Evolutionary conservation across 2,329 filamentous ascomycete genomes (phyloP), one percentile per base, ranked within the genome.

Genomic region (Thermomyces lanuginosus): DNA sequence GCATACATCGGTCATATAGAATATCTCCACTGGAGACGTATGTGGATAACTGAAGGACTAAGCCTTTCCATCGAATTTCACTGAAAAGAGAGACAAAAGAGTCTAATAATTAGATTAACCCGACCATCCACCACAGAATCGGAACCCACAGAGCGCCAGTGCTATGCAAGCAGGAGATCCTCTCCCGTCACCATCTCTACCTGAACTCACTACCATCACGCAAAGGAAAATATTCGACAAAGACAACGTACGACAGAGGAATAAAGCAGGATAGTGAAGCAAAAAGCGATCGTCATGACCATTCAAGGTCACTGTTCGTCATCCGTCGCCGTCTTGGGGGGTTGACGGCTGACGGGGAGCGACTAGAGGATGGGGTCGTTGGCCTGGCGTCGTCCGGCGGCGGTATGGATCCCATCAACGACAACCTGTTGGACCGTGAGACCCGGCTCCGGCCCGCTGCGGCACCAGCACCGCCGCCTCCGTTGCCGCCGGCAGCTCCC

Each of bases 341-440:
- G 27, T 55, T 44, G 17, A 56, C 43, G 6, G 51, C 49, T 21
- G 41, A 41, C n/a, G 45, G 39, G 16, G 47, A 42, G 19, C 51
- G 49, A 27, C 36, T 39, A 4, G 46, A 34, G 2, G 49, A 49
- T n/a, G n/a, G n/a, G 28, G 28, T 47, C 15, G 51, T 40, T 5
- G 46, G 35, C 23, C 48, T 43, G 15, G 33, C 30, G 12, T 56
- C 51, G n/a, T 58, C 53, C 15, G 53, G 49, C 15, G 53, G 49
- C 8, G 46, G 43, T 6, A 55, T 33, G 8, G 50, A 30, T 3
- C 51, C 43, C 9, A 51, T 36, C 24, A 56, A 49, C 8, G 49
- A 50, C 13, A 57, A 31, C 16, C 55, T 41, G 30, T 46, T 51
- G 8, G 51, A 45, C 9, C 55, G 50, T 10, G 49, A 40, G 21